Conservation (phyloP, 2,329 filamentous ascomycete species). For the Fulvia fulva region DNA sequence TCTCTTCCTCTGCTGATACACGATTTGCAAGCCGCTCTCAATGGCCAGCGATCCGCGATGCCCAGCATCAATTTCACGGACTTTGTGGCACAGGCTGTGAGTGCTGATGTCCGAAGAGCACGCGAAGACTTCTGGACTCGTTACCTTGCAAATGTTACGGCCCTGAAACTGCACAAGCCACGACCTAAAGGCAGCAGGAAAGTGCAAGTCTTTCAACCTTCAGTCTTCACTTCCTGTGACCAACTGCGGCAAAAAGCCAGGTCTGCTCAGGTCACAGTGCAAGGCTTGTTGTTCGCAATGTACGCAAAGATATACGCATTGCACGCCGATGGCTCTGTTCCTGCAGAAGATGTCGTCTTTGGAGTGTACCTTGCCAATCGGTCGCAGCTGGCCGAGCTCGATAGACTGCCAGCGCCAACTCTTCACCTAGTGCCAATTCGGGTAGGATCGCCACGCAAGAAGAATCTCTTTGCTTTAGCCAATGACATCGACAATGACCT, state of each 20-base stretch:
- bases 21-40: conserved; percentile 43
- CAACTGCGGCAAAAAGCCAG: conserved; percentile 44
- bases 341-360: conserved; percentile 53
- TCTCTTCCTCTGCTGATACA: conserved; percentile 65
- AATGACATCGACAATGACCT: conserved; percentile 64
- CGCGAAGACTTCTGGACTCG: conserved; percentile 49
- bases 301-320: conserved; percentile 55
- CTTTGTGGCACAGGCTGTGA: conserved; percentile 38
- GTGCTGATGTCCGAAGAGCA: background rate
- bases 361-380: conserved; percentile 84
- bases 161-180: conserved; percentile 15
- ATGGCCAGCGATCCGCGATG: background rate
- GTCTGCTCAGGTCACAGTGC: conserved; percentile 59
- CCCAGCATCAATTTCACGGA: conserved; percentile 35
- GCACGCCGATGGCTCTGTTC: conserved; percentile 17
- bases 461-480: conserved; percentile 51
- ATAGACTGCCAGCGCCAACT: conserved; percentile 61
- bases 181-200: conserved; percentile 20
- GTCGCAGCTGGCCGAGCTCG: conserved; percentile 49
- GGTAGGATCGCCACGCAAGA: conserved; percentile 41
- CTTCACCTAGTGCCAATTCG: conserved; percentile 73
- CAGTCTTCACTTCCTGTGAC: conserved; percentile 42
- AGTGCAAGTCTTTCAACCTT: conserved; percentile 48
- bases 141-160: conserved; percentile 40
- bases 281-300: conserved; percentile 70